Evolutionary conservation across 1,284 basidiomycete genomes (phyloP), one percentile per base, ranked within the genome.

Genomic region (Naganishia albida): DNA sequence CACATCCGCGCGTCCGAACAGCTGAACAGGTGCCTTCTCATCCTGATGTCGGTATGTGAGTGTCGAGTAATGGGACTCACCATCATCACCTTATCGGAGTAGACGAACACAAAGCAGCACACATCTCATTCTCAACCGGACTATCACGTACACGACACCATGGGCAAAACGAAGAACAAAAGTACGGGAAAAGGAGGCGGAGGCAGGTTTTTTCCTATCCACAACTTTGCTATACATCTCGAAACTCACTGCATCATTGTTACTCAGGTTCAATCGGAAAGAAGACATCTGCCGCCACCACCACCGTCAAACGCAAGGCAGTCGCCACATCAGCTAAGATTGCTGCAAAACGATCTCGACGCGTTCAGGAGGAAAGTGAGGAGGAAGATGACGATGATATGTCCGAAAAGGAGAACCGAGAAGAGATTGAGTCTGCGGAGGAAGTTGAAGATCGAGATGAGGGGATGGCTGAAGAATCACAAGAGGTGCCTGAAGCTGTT

Each of bases 401-500:
- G n/a, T n/a, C 34, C 10, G 34, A 34, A 34, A 34, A 34, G 34
- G 34, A 34, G 34, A 30, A 60, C 7, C 30, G 25, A 38, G 57
- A 50, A 23, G 34, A 60, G 34, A 50, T 50, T 6, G 46, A 50
- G 20, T 50, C 46, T 25, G 46, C 16, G 18, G 44, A 50, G 42
- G 57, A 60, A 26, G 18, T 50, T 23, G 57, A 60, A 7, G 46
- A 40, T 6, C 15, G 6, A 1, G 46, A 40, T 13, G 38, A 40
- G 13, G 34, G 28, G 15, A 34, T 12, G 38, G 25, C 34, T 7
- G 38, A 49, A n/a, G 46, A 40, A 15, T 60, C 57, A 13, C 57
- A 60, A 15, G 57, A 60, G 39, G 46, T 34, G 8, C 57, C 39
- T 38, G 57, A 60, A 40, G 46, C 23, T 15, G 57, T 60, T 7